A percentile compares a stretch with the other conserved stretches of the same genome.
Evolutionary conservation across 2,329 filamentous ascomycete species (phyloP).

Genomic region (Scleromitrula shiraiana): DNA sequence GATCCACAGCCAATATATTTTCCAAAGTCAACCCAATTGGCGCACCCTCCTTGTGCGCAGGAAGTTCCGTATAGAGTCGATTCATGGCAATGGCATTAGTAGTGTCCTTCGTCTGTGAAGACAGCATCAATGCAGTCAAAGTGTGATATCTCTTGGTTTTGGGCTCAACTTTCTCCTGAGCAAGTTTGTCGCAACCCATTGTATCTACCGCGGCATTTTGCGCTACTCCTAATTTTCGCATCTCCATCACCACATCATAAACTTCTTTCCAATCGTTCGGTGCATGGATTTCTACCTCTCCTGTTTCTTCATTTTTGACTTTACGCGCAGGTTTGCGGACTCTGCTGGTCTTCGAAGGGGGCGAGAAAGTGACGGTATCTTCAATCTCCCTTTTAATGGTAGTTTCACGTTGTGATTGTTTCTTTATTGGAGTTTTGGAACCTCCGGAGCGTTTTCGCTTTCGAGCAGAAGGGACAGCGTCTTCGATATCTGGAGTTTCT

Average conservation of each 20-base stretch:
- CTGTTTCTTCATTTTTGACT: constrained; percentile 35
- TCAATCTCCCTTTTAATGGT: constrained; percentile 36
- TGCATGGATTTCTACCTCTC: constrained; percentile 39
- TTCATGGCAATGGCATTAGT: constrained; percentile 62
- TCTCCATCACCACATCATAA: constrained; percentile 68
- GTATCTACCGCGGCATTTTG: constrained; percentile 85
- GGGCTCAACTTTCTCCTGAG: constrained; percentile 3
- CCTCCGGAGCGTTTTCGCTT: constrained; percentile 40
- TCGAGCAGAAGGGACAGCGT: constrained; percentile 34
- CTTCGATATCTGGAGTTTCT: constrained; percentile 46
- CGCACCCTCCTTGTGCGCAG: constrained; percentile 27
- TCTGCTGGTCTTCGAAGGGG: constrained; percentile 27
- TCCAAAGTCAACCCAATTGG: constrained; percentile 48
- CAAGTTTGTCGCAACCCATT: constrained; percentile 43
- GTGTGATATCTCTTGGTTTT: constrained; percentile 52
- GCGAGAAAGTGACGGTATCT: constrained; percentile 22
- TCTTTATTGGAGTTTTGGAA: constrained; percentile 32
- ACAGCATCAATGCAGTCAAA: constrained; percentile 62
- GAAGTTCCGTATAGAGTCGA: constrained; percentile 54
- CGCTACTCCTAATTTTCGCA: constrained; percentile 55
- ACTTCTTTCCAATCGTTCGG: constrained; percentile 79
- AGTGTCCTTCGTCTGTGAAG: constrained; percentile 67
- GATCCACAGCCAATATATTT: constrained; percentile 53
- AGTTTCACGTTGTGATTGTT: constrained; percentile 35
- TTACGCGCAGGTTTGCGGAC: constrained; percentile 41